phyloP scores from a whole-genome alignment of 352 stramenopile species.

The Globisporangium abappressorium region DNA sequence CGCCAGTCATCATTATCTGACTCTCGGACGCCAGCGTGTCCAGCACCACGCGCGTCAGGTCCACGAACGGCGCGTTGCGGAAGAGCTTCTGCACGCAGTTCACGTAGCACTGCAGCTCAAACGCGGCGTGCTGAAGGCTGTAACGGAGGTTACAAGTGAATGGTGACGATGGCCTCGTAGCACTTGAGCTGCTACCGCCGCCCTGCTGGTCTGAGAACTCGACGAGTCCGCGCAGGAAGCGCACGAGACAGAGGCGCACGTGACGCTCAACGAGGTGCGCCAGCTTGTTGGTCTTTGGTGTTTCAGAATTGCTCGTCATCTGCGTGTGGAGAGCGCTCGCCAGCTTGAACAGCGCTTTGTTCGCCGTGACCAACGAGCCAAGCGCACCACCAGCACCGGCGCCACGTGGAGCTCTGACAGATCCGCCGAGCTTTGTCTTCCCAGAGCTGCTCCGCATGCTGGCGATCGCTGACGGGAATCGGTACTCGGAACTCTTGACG shows the following conservation, averaged over 20 bases:
- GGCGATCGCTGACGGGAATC: conserved; percentile 8
- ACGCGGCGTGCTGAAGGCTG: conserved; percentile 15
- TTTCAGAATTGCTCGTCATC: not conserved
- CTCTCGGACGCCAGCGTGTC: conserved; percentile 8
- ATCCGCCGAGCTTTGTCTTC: not conserved
- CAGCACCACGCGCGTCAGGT: conserved; percentile 2
- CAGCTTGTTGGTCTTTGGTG: not conserved
- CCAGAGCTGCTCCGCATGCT: conserved; percentile 6
- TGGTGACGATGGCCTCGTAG: not conserved
- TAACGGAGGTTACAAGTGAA: not conserved
- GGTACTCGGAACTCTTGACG: conserved; percentile 7
- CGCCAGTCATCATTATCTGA: not conserved
- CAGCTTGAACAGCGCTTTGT: conserved; percentile 9
- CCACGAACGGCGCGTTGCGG: conserved; percentile 6
- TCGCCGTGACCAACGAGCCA: not conserved
- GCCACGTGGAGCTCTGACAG: too few relatives aligned
- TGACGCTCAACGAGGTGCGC: conserved; percentile 19
- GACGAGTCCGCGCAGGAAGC: conserved; percentile 25
- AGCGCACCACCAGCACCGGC: not conserved
- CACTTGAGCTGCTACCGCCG: too few relatives aligned
- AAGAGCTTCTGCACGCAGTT: conserved; percentile 22
- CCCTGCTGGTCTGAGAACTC: not conserved
- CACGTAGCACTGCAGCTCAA: conserved; percentile 11
- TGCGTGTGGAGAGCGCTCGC: conserved; percentile 1
- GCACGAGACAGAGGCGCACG: conserved; percentile 15